These are phyloP conservation scores for Pyracantha coccinea DNA, from an alignment of 331 rosid species.

Conservation along the genomic window DNA sequence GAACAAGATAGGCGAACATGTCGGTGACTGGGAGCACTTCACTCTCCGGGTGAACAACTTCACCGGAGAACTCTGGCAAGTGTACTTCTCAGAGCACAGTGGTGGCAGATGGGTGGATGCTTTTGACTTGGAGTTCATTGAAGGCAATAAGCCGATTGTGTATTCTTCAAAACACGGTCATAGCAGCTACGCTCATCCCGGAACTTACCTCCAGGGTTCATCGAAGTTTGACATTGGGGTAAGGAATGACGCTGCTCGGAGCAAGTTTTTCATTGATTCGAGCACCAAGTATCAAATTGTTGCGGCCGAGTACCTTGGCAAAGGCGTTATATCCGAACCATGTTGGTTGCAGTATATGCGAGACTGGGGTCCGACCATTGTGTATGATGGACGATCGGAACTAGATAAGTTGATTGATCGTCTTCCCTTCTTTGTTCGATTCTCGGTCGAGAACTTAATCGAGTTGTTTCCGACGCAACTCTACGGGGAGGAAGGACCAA, in stretches of 20 bases:
- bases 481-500: conserved; percentile 96
- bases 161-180: conserved; percentile 86
- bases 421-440: conserved; percentile 70
- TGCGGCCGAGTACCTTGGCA: conserved; percentile 86
- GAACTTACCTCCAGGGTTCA: conserved; percentile 82
- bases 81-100: conserved; percentile 83
- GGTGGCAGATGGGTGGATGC: conserved; percentile 84
- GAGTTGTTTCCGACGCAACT: conserved; percentile 87
- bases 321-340: conserved; percentile 57
- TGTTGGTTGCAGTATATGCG: conserved; percentile 93
- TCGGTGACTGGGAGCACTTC: conserved; percentile 97
- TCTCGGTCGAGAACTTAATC: conserved; percentile 71
- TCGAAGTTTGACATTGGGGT: conserved; percentile 70
- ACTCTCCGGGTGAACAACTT: conserved; percentile 92
- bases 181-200: conserved; percentile 85
- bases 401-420: conserved; percentile 63
- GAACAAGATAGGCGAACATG: conserved; percentile 80
- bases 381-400: conserved; percentile 55
- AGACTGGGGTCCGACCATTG: conserved; percentile 94
- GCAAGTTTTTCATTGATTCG: conserved; percentile 61
- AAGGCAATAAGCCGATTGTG: conserved; percentile 62
- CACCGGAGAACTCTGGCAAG: conserved; percentile 77
- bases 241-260: conserved; percentile 61
- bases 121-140: conserved; percentile 60
- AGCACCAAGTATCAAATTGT: conserved; percentile 58